Conservation (phyloP, 768 basidiomycete genomes). For the Brasilioporus rufonigricans region DNA sequence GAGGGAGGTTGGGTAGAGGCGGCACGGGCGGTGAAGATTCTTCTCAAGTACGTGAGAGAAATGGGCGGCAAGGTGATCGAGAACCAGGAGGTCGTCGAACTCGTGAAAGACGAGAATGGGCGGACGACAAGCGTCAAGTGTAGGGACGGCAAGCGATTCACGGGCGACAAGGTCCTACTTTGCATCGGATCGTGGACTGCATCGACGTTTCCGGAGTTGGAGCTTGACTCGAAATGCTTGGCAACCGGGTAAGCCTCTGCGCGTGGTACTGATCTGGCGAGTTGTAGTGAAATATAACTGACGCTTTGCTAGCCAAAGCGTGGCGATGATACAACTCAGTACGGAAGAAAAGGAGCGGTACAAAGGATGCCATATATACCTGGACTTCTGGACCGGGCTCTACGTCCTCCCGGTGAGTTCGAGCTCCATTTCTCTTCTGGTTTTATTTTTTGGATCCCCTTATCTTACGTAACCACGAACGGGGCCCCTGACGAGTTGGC, state of each 20-base stretch:
- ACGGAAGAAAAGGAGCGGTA: constrained; percentile 65
- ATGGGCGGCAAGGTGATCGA: constrained; percentile 59
- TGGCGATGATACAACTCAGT: constrained; percentile 77
- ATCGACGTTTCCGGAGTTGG: constrained; percentile 63
- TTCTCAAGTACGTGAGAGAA: constrained; percentile 54
- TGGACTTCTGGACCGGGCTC: constrained; percentile 72
- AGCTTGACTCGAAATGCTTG: constrained; percentile 49
- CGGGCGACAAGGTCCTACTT: constrained; percentile 63
- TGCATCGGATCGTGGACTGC: constrained; percentile 87
- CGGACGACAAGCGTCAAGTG: constrained; percentile 61
- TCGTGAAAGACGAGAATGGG: constrained; percentile 40
- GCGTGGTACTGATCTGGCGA: not conserved
- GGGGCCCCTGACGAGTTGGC: not conserved
- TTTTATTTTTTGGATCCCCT: too few species aligned
- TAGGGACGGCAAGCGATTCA: constrained; percentile 50
- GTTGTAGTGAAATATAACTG: not conserved
- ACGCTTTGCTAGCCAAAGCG: constrained; percentile 56
- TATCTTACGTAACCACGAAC: not conserved
- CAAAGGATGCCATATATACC: constrained; percentile 58
- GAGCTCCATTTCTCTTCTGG: not conserved
- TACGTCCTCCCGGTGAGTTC: constrained; percentile 78
- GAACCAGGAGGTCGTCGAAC: constrained; percentile 53
- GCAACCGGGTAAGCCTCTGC: constrained; percentile 76
- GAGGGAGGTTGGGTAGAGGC: constrained; percentile 89
- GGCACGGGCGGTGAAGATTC: constrained; percentile 53